These are phyloP conservation scores for Epichloe sylvatica DNA, from an alignment of 2,329 filamentous ascomycete genomes.

Conservation along the genomic window DNA sequence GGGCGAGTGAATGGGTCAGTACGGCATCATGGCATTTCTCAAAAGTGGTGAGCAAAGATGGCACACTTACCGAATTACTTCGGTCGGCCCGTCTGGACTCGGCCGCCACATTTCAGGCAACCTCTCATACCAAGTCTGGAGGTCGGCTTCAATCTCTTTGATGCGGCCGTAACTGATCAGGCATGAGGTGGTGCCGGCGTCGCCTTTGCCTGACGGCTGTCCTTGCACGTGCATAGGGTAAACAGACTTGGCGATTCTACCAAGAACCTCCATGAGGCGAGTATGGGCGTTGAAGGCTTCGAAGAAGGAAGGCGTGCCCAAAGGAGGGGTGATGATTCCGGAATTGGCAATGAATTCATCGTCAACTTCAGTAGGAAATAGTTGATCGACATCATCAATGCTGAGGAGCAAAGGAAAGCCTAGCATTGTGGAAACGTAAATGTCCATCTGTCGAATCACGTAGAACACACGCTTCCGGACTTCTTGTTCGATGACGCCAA, in stretches of 20 bases:
- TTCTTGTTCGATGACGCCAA: constrained; percentile 50
- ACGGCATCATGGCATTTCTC: not conserved
- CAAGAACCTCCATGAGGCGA: constrained; percentile 47
- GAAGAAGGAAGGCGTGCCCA: constrained; percentile 43
- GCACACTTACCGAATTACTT: constrained; percentile 55
- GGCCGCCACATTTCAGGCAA: constrained; percentile 68
- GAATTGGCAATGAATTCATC: constrained; percentile 52
- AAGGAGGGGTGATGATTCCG: constrained; percentile 39
- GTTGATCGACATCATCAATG: constrained; percentile 53
- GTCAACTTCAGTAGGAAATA: constrained; percentile 49
- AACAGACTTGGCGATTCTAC: constrained; percentile 50
- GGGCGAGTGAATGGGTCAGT: not conserved
- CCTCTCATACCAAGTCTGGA: constrained; percentile 49
- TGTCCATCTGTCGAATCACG: constrained; percentile 56
- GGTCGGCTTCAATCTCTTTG: constrained; percentile 48
- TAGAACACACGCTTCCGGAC: constrained; percentile 52
- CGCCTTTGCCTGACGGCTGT: constrained; percentile 29
- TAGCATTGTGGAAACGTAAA: constrained; percentile 52
- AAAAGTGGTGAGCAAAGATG: not conserved
- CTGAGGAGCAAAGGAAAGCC: constrained; percentile 52
- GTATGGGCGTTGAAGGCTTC: constrained; percentile 55
- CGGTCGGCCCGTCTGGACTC: constrained; percentile 58
- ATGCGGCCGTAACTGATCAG: constrained; percentile 50
- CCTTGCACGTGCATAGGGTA: constrained; percentile 49
- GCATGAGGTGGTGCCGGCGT: constrained; percentile 36